phyloP scores from a whole-genome alignment of 495 filamentous ascomycete genomes.

The Podospora pseudocomata region DNA sequence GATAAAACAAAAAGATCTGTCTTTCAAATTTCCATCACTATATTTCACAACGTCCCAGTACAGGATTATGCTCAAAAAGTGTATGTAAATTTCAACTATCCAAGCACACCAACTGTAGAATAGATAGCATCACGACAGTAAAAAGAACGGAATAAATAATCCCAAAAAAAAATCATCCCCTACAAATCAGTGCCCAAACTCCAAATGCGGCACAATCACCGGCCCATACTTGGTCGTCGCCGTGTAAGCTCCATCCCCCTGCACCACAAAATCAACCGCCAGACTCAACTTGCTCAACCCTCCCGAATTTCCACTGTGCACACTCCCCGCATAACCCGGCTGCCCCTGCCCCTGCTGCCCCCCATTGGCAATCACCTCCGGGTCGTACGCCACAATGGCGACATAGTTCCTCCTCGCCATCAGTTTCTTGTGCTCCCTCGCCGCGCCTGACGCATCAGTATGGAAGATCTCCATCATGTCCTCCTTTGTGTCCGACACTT shows the following conservation, averaged over 20 bases:
- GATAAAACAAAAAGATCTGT: background rate
- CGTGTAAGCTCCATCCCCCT: conserved; percentile 76
- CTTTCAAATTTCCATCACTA: background rate
- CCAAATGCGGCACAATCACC: conserved; percentile 89
- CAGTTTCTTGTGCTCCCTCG: conserved; percentile 78
- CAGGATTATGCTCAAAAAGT: background rate
- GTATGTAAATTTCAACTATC: background rate
- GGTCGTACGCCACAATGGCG: conserved; percentile 91
- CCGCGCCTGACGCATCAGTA: conserved; percentile 73
- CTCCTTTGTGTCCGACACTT: conserved; percentile 85
- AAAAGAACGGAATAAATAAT: background rate
- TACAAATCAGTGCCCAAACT: conserved; percentile 60
- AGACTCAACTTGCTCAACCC: conserved; percentile 71
- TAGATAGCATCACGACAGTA: background rate
- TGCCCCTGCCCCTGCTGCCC: conserved; percentile 43
- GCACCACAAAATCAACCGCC: conserved; percentile 95
- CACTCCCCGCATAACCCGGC: conserved; percentile 30
- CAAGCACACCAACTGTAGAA: background rate
- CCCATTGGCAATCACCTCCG: conserved; percentile 64
- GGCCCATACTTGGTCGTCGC: conserved; percentile 93
- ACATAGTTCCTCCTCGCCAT: conserved; percentile 93
- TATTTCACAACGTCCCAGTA: too few relatives aligned
- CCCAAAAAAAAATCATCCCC: background rate
- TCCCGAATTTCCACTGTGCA: conserved; percentile 25
- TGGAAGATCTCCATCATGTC: conserved; percentile 99